Evolutionary conservation across 2,329 filamentous ascomycete species (phyloP).

Genomic region (Emmonsia crescens): DNA sequence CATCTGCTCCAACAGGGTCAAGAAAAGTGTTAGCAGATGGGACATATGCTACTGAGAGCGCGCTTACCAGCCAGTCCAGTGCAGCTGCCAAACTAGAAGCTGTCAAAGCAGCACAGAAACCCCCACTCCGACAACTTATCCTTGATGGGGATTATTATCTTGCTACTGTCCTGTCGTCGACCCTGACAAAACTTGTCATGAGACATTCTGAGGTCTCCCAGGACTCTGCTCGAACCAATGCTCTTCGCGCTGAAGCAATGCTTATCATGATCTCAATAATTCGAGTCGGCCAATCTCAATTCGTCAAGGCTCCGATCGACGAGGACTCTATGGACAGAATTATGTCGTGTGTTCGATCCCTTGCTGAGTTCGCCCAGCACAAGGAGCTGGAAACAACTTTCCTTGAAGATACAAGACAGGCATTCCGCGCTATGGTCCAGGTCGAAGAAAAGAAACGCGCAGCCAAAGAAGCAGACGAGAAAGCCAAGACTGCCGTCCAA

Average conservation of each 20-base stretch:
- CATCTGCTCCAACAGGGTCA: conserved; percentile 67
- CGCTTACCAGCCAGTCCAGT: conserved; percentile 83
- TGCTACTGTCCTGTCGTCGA: conserved; percentile 87
- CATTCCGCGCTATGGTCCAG: conserved; percentile 94
- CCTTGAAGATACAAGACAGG: conserved; percentile 86
- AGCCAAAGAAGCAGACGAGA: conserved; percentile 86
- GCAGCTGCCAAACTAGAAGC: conserved; percentile 87
- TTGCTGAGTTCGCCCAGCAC: conserved; percentile 80
- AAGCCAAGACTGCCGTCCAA: conserved; percentile 86
- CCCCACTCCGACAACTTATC: conserved; percentile 85
- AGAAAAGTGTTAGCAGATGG: conserved; percentile 90
- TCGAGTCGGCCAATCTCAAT: conserved; percentile 95
- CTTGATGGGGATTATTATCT: conserved; percentile 96
- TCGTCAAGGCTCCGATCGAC: conserved; percentile 93
- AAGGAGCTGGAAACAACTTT: conserved; percentile 89
- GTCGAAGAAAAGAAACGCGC: conserved; percentile 95
- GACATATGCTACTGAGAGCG: conserved; percentile 94
- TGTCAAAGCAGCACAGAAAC: conserved; percentile 94
- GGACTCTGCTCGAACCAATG: conserved; percentile 79
- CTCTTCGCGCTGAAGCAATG: conserved; percentile 92
- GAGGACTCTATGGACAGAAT: conserved; percentile 97
- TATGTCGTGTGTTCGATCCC: conserved; percentile 89
- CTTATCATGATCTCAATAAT: conserved; percentile 99
- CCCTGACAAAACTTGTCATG: conserved; percentile 95
- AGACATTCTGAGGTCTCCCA: conserved; percentile 86